phyloP scores from a whole-genome alignment of 768 basidiomycete species.

The Lactifluus echinatus region DNA sequence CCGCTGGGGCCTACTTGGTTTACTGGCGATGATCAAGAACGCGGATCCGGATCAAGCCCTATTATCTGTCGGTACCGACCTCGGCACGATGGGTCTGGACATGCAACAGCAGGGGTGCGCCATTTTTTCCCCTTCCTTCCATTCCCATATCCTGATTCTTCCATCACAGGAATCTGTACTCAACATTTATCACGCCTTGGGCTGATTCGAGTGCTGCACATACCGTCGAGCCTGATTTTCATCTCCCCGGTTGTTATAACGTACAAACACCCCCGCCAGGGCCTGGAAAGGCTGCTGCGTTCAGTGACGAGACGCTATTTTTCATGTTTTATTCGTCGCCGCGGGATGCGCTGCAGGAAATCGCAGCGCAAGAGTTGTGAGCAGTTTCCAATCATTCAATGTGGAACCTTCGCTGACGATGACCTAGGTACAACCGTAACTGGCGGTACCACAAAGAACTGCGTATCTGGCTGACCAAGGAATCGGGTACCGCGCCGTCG shows the following conservation, averaged over 20 bases:
- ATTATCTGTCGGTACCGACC: slow-evolving; percentile 77
- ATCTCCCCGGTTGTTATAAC: slow-evolving; percentile 82
- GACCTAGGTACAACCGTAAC: slow-evolving; percentile 72
- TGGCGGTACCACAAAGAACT: slow-evolving; percentile 95
- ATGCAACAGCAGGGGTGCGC: slow-evolving; percentile 72
- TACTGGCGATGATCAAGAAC: slow-evolving; percentile 77
- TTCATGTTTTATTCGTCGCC: slow-evolving; percentile 95
- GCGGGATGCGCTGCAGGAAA: slow-evolving; percentile 82
- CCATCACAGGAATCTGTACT: slow-evolving; percentile 63
- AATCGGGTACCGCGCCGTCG: slow-evolving; percentile 64
- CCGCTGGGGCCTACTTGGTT: slow-evolving; percentile 38
- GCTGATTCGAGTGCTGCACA: slow-evolving; percentile 76
- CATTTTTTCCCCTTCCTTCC: too few species aligned
- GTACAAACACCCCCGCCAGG: slow-evolving; percentile 80
- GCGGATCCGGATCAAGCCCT: slow-evolving; percentile 74
- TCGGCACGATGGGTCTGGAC: slow-evolving; percentile 84
- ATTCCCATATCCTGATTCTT: background rate
- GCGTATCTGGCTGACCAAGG: slow-evolving; percentile 76
- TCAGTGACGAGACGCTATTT: slow-evolving; percentile 91
- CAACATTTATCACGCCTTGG: slow-evolving; percentile 93
- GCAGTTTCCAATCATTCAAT: slow-evolving; percentile 25
- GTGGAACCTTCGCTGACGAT: background rate
- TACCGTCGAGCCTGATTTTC: slow-evolving; percentile 82
- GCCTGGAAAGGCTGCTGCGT: slow-evolving; percentile 65
- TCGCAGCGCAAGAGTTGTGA: slow-evolving; percentile 86